Percentiles rank a stretch among this genome's conserved stretches.
Evolutionary conservation across 2,329 filamentous ascomycete genomes (phyloP).

Genomic region (Ambrosiella xylebori): DNA sequence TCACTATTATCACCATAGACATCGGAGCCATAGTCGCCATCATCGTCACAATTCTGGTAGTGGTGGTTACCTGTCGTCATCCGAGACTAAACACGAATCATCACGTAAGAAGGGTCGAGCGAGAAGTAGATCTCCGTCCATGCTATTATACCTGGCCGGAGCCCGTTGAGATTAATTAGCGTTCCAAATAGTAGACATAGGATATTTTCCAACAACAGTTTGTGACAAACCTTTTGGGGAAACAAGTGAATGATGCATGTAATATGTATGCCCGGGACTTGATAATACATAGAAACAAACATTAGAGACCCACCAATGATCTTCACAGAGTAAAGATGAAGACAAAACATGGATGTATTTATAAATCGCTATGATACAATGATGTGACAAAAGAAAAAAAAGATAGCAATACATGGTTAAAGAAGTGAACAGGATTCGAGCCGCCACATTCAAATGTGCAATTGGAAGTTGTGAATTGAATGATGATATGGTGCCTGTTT

Average conservation of each 20-base stretch:
- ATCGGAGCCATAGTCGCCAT: conserved; percentile 18
- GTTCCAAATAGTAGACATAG: too few species aligned
- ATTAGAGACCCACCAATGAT: neutral
- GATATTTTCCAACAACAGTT: too few species aligned
- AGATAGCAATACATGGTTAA: conserved; percentile 5
- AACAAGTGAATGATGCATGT: neutral
- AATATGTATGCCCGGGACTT: neutral
- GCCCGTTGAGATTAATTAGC: conserved; percentile 18
- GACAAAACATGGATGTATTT: neutral
- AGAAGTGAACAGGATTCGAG: neutral
- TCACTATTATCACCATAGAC: conserved; percentile 25
- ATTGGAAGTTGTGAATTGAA: neutral
- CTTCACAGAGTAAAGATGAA: neutral
- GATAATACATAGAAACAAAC: neutral
- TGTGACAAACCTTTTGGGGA: neutral
- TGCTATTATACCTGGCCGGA: conserved; percentile 42
- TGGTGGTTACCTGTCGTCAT: neutral
- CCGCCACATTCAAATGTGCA: neutral
- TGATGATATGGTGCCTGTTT: neutral
- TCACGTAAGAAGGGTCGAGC: conserved; percentile 39
- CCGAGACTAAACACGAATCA: conserved; percentile 35
- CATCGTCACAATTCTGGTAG: neutral
- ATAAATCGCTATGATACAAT: neutral
- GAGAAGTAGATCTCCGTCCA: conserved; percentile 37
- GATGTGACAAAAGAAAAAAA: neutral